These are phyloP conservation scores for Ustilago sp. DNA, from an alignment of 1,284 basidiomycete genomes.

Conservation along the genomic window DNA sequence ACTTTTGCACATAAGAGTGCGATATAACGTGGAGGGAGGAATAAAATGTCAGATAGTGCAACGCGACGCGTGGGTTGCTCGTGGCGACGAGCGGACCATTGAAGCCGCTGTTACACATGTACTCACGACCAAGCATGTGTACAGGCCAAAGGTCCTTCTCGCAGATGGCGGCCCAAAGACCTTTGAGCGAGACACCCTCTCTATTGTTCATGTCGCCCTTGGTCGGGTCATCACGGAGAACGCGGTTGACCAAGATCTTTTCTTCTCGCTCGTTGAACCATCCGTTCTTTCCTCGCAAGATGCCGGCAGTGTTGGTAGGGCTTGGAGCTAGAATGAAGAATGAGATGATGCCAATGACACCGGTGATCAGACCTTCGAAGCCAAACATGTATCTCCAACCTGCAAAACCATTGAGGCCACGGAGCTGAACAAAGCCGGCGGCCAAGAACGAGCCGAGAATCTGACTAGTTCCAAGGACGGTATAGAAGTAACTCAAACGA, in stretches of 20 bases:
- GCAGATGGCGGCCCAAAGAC: conserved; percentile 71
- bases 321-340: conserved; percentile 39
- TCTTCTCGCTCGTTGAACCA: conserved; percentile 76
- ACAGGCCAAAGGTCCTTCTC: conserved; percentile 81
- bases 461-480: conserved; percentile 35
- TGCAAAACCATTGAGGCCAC: conserved; percentile 37
- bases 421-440: conserved; percentile 44
- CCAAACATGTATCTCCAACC: conserved; percentile 45
- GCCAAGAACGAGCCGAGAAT: conserved; percentile 50
- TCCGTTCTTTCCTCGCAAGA: conserved; percentile 68
- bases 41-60: conserved; percentile 19
- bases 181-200: conserved; percentile 71
- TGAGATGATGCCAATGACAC: conserved; percentile 9
- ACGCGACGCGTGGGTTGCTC: background rate
- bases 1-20: conserved; percentile 12
- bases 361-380: conserved; percentile 12
- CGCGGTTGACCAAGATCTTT: conserved; percentile 74
- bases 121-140: conserved; percentile 73
- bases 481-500: conserved; percentile 76
- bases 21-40: conserved; percentile 8
- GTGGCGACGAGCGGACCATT: background rate
- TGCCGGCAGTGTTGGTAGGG: conserved; percentile 39
- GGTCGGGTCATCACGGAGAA: conserved; percentile 79
- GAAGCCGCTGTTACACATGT: background rate
- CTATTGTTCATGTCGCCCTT: conserved; percentile 82